Evolutionary conservation across 2,329 filamentous ascomycete genomes (phyloP), one percentile per base, ranked within the genome.

Genomic region (Botryotinia globosa): DNA sequence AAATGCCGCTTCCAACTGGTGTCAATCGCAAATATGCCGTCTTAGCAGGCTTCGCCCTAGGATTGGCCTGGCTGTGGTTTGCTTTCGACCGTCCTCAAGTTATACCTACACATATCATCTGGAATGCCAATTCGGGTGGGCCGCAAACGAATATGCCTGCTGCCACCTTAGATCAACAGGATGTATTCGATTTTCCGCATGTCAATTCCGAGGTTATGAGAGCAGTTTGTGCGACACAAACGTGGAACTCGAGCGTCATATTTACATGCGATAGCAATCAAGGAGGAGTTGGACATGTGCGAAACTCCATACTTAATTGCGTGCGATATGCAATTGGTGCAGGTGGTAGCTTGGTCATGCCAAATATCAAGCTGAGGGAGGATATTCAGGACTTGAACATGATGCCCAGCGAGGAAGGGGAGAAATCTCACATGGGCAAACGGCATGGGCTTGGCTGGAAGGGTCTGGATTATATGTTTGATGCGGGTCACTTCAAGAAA

Each of bases 251-350:
- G 0, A 81, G 80, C 37, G 73, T 84, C 18, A 73, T 83, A 2
- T 84, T 83, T 69, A 82, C 77, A 44, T 83, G 83, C 76, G 81
- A 83, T 65, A 82, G 80, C 9, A 81, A 82, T 70, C 80, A 81
- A 45, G 83, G 82, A 51, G 82, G 82, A 39, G 78, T 83, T 64
- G 82, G 81, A 56, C 82, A 83, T 79, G 76, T 83, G 54, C 79
- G 82, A 42, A 82, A 83, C 72, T 82, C 82, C 74, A 82, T 84
- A 32, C 75, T 84, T 5, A 83, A 82, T 66, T 84, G 82, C 75
- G 78, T 83, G 8, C 79, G 82, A 29, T 84, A 82, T 69, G 81
- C 82, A 7, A 83, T 83, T 61, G 77, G 79, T 64, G 82, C 78
- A 42, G 82, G 82, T 10, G 82, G 76, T 51, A 79, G 79, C 0